phyloP scores from a whole-genome alignment of 2,329 filamentous ascomycete species.

The Fusarium sp. region DNA sequence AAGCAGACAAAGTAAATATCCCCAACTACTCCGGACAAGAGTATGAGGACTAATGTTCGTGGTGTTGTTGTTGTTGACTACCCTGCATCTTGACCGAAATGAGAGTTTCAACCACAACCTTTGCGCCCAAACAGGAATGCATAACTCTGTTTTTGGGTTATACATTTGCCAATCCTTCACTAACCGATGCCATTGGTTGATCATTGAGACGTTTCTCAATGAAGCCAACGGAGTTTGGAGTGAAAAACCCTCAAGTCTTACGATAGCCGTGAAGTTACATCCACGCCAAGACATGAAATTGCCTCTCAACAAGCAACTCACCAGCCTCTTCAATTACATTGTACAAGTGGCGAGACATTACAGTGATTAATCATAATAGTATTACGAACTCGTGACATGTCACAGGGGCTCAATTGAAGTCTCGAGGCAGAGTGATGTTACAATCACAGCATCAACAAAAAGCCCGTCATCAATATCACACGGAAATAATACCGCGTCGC shows the following conservation, averaged over 20 bases:
- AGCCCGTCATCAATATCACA: conserved; percentile 1
- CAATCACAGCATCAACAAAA: background rate
- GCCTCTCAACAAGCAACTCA: background rate
- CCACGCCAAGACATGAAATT: background rate
- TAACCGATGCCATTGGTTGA: background rate
- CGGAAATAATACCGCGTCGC: conserved; percentile 9
- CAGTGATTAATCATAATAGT: background rate
- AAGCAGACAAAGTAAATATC: background rate
- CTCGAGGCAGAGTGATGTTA: background rate
- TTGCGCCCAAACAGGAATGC: background rate
- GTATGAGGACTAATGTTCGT: background rate
- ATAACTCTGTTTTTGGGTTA: background rate
- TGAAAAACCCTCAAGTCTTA: background rate
- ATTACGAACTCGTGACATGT: background rate
- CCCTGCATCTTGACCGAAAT: background rate
- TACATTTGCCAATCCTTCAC: background rate
- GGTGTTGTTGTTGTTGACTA: background rate
- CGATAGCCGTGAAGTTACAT: background rate
- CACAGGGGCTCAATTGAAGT: background rate
- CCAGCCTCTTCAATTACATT: background rate
- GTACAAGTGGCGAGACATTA: background rate
- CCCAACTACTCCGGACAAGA: background rate
- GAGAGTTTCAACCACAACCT: background rate
- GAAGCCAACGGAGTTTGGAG: background rate
- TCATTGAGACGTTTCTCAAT: background rate